phyloP scores from a whole-genome alignment of 495 filamentous ascomycete species.

The Neurospora africana region DNA sequence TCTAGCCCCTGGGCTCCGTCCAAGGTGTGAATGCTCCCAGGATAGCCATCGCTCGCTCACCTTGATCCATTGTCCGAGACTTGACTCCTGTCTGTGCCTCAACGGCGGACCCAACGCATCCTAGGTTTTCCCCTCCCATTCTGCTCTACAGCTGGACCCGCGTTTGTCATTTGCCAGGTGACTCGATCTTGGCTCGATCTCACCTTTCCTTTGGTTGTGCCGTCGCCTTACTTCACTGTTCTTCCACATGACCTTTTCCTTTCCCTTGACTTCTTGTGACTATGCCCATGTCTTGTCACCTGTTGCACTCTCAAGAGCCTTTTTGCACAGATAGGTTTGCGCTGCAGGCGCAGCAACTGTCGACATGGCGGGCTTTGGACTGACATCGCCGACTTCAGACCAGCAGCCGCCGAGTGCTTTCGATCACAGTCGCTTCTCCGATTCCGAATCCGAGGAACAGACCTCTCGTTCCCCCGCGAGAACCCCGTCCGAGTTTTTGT shows the following conservation, averaged over 20 bases:
- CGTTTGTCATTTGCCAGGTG: constrained; percentile 1
- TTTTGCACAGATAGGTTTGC: neutral
- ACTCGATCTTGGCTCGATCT: constrained; percentile 1
- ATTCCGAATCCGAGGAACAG: constrained; percentile 31
- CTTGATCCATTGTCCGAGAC: constrained; percentile 6
- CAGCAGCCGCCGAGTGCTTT: constrained; percentile 12
- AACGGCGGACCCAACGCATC: constrained; percentile 11
- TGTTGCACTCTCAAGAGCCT: neutral
- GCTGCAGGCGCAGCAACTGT: constrained; percentile 6
- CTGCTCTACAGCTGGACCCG: neutral
- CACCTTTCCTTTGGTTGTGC: neutral
- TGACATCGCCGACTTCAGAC: constrained; percentile 21
- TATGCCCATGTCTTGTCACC: neutral
- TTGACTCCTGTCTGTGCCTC: constrained; percentile 13
- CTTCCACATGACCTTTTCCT: neutral
- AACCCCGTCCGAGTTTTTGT: constrained; percentile 33
- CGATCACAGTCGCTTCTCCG: constrained; percentile 22
- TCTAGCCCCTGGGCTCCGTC: constrained; percentile 10
- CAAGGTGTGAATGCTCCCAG: constrained; percentile 6
- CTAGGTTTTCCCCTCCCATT: constrained; percentile 3
- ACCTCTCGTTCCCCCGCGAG: constrained; percentile 19
- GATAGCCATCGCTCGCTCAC: constrained; percentile 7
- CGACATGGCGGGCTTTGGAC: constrained; percentile 22
- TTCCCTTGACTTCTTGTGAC: neutral
- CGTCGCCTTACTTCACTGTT: neutral